Base-by-base conservation (phyloP, 345 rosid genomes). In the Acer campestre region DNA sequence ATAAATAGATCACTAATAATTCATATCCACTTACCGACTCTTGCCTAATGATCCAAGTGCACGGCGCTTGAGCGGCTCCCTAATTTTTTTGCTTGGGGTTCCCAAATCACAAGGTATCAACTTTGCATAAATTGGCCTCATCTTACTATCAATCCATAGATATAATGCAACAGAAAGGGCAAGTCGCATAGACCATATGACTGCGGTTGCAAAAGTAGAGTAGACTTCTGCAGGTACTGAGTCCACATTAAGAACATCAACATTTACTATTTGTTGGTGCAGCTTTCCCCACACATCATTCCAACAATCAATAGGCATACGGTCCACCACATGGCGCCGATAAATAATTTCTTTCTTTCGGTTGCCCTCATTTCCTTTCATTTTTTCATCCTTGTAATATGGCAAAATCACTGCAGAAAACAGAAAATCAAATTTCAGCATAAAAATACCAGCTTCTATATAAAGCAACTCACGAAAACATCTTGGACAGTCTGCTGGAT, bases 301-400 rank as follows among this genome's bases (percentile, higher is more conserved):
- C 98, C 98, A 93, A 81, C 94, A 85, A 87, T 95, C 98, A 80
- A 95, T 89, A 12, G 98, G 98, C 98, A 95, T 93, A 62, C 89
- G 90, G 25, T 93, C 94, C 73, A 93, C 94, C 80, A 89, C 85
- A 84, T 95, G 98, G 68, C 98, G 95, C 77, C 90, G 88, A 59
- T 85, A 95, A 68, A 95, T 58, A 67, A 93, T 88, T 77, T 90
- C 98, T 77, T 85, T 88, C 70, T 84, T 80, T 6, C 84, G 67
- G 75, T 86, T 71, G n/a, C 84, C 82, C 40, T 80, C 83, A 75
- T 71, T 71, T 68, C 83, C 88, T 58, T 84, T 84, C 9, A 56
- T 35, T 48, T 91, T 80, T 42, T 82, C 91, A 83, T 92, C 93
- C 81, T 88, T 89, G 82, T 93, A 88, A 83, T 95, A 87, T 12